Base-by-base conservation (phyloP, 495 filamentous ascomycete genomes). In the Xylona heveae region DNA sequence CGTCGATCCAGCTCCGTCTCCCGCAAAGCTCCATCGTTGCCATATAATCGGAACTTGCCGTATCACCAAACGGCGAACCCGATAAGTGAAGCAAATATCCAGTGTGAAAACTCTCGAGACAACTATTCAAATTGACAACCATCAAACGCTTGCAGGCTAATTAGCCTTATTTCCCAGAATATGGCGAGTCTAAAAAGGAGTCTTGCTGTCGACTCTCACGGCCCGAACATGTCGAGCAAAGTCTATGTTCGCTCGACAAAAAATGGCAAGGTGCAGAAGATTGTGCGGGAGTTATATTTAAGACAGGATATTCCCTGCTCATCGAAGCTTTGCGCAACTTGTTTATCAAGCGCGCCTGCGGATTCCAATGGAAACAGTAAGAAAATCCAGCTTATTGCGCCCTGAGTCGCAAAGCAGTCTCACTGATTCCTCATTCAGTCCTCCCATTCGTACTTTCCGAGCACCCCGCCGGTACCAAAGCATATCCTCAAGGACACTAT, bases 271-370 rank as follows among this genome's bases (percentile, higher is more conserved):
- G 88, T 95, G 37, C 82, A 92, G 55, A 97, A 99, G 58, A 84
- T 99, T 50, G 90, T 95, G 37, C 71, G 82, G 28, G 88, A 99
- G 60, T 58, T 95, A 33, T 95, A 99, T 55, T 64, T 99, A 19
- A 69, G 88, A 43, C 73, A 81, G 58, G 90, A 99, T 50, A 95
- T 95, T 42, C 88, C 88, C 20, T 99, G 88, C 56, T 99, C 90
- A 10, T 95, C 84, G 2, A 74, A 67, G 50, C 64, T 95, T 30
- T 99, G 88, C 57, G 57, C 63, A 26, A 49, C 48, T 46, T 99
- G 88, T 45, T 59, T 74, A 21, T 46, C 57, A 13, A 62, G 57
- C 21, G 75, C 79, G 2, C 83, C 82, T 2, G 57, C 63, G 39
- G 77, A 83, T 60, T 79, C 80, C 27, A 68, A 68, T 42, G 78